A percentile compares a stretch with the other conserved stretches of the same genome.
Conservation (phyloP, 352 stramenopile species). For the Blastocystis sp. region DNA sequence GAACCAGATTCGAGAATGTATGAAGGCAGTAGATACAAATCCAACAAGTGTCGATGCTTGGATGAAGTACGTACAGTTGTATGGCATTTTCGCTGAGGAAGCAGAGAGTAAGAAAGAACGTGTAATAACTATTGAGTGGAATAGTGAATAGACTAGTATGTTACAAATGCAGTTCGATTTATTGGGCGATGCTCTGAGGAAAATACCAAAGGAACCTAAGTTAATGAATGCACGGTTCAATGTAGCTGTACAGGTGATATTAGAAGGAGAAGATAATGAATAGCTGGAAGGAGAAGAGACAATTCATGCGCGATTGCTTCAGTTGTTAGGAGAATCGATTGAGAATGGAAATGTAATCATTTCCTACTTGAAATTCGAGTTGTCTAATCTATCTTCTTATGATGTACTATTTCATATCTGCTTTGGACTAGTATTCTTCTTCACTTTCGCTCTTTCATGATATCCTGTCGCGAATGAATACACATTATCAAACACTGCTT, state of each 20-base stretch:
- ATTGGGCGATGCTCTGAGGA: slow-evolving; percentile 4
- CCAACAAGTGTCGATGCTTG: neutral
- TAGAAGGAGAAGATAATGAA: neutral
- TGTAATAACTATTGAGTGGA: neutral
- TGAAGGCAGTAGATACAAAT: neutral
- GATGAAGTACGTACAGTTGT: neutral
- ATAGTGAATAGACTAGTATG: neutral
- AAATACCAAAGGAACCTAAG: neutral
- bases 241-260: neutral
- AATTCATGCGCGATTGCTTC: neutral
- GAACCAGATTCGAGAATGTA: neutral
- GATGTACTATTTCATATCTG: neutral
- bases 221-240: neutral
- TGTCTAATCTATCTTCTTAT: neutral
- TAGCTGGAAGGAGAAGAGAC: neutral
- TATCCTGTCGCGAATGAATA: neutral
- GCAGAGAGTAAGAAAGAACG: neutral
- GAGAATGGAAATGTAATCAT: neutral
- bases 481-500: neutral
- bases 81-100: neutral
- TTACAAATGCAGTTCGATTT: neutral
- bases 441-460: neutral
- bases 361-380: neutral
- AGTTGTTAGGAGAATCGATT: neutral
- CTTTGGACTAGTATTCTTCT: neutral